Percentiles rank a stretch among this genome's conserved stretches.
Evolutionary conservation across 495 filamentous ascomycete species (phyloP).

Genomic region (Podospora didyma): DNA sequence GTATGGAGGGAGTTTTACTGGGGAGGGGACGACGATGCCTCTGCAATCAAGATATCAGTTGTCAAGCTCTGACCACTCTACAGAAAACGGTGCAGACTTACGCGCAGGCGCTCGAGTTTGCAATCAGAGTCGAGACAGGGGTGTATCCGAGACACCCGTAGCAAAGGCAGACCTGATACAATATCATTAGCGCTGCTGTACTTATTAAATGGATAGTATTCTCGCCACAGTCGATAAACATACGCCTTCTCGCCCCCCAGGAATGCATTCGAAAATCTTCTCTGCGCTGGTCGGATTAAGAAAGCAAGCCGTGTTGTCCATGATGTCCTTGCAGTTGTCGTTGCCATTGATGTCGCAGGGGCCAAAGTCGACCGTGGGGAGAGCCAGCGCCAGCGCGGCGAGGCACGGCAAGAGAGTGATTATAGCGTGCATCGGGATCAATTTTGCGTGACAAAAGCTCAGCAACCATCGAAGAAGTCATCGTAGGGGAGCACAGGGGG

Average conservation of each 20-base stretch:
- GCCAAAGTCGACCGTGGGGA: conserved; percentile 14
- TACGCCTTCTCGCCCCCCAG: conserved; percentile 15
- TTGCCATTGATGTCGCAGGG: conserved; percentile 22
- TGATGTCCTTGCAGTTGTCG: conserved; percentile 20
- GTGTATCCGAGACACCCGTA: conserved; percentile 19
- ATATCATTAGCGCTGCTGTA: no score
- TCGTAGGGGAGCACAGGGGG: not conserved
- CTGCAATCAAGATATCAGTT: no score
- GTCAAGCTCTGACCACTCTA: no score
- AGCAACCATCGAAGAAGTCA: not conserved
- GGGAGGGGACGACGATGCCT: no score
- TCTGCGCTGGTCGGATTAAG: conserved; percentile 13
- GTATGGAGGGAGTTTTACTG: no score
- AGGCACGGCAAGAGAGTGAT: conserved; percentile 1
- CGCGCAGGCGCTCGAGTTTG: conserved; percentile 17
- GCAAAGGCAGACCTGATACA: conserved; percentile 17
- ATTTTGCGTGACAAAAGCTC: not conserved
- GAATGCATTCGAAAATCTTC: conserved; percentile 16
- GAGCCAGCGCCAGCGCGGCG: not conserved
- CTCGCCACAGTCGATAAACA: not conserved
- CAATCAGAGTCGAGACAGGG: conserved; percentile 11
- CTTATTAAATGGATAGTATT: no score
- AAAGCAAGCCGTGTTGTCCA: conserved; percentile 25
- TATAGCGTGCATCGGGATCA: not conserved
- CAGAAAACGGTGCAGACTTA: not conserved